These are phyloP conservation scores for Penicillium sumatraense DNA, from an alignment of 2,329 filamentous ascomycete species.

Conservation along the genomic window DNA sequence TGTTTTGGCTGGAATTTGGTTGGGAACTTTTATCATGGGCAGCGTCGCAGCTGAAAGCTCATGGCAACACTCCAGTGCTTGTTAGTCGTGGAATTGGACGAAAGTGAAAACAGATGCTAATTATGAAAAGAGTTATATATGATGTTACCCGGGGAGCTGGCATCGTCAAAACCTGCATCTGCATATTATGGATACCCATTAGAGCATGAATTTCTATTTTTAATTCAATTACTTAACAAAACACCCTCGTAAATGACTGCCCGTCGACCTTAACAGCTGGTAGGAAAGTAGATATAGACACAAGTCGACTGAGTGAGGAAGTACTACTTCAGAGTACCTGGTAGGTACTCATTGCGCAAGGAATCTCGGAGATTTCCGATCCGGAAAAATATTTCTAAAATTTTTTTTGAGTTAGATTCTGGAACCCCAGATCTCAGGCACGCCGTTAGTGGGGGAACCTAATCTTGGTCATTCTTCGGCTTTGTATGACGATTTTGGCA, in stretches of 20 bases:
- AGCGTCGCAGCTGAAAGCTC: constrained; percentile 26
- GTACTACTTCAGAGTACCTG: too few species aligned
- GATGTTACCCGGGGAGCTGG: neutral
- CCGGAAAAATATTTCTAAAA: too few species aligned
- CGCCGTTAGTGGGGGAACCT: neutral
- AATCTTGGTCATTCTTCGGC: neutral
- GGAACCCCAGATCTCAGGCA: neutral
- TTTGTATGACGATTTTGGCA: neutral
- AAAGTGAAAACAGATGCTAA: neutral
- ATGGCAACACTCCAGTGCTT: constrained; percentile 14
- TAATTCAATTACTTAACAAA: neutral
- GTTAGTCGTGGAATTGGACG: neutral
- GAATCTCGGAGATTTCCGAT: too few species aligned
- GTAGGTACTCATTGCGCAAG: too few species aligned
- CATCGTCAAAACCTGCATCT: neutral
- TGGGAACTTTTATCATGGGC: constrained; percentile 29
- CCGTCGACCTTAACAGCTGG: too few species aligned
- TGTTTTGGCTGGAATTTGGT: constrained; percentile 70
- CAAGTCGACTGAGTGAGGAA: too few species aligned
- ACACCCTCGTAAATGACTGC: neutral
- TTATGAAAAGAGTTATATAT: neutral
- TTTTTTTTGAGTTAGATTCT: neutral
- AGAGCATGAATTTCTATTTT: neutral
- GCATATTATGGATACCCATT: neutral
- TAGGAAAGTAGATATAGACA: too few species aligned